Evolutionary conservation across 345 rosid species (phyloP).

Genomic region (Barbarea vulgaris): DNA sequence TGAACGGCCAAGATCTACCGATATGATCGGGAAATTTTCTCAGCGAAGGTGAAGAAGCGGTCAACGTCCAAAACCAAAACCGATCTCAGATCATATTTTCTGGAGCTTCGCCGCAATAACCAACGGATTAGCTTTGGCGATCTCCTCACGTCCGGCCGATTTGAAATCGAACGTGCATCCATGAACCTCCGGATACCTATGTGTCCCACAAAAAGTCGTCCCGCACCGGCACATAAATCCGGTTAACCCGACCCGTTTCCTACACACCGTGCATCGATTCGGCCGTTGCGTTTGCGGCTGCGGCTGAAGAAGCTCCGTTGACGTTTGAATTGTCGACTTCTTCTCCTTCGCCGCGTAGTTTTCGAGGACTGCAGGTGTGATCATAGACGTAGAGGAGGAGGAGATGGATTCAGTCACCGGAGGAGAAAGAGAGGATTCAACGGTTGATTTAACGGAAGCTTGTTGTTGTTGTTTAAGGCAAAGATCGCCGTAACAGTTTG

Average conservation of each 20-base stretch:
- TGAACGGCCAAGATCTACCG: slow-evolving; percentile 39
- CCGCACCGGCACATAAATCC: slow-evolving; percentile 56
- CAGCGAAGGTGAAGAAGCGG: background rate
- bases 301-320: background rate
- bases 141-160: slow-evolving; percentile 55
- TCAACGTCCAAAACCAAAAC: slow-evolving; percentile 29
- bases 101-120: slow-evolving; percentile 52
- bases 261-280: slow-evolving; percentile 51
- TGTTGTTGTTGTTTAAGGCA: slow-evolving; percentile 47
- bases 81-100: slow-evolving; percentile 46
- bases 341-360: slow-evolving; percentile 8
- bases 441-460: slow-evolving; percentile 45
- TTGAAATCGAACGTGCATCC: slow-evolving; percentile 55
- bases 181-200: slow-evolving; percentile 59
- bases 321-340: background rate
- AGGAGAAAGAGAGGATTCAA: slow-evolving; percentile 47
- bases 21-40: background rate
- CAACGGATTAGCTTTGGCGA: slow-evolving; percentile 55
- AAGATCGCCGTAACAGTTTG: slow-evolving; percentile 56
- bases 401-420: slow-evolving; percentile 28
- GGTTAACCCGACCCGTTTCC: slow-evolving; percentile 56
- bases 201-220: slow-evolving; percentile 53
- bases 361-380: slow-evolving; percentile 14
- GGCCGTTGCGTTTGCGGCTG: slow-evolving; percentile 41
- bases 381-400: slow-evolving; percentile 19